These are phyloP conservation scores for Adansonia grandidieri DNA, from an alignment of 441 rosid genomes.

Conservation along the genomic window DNA sequence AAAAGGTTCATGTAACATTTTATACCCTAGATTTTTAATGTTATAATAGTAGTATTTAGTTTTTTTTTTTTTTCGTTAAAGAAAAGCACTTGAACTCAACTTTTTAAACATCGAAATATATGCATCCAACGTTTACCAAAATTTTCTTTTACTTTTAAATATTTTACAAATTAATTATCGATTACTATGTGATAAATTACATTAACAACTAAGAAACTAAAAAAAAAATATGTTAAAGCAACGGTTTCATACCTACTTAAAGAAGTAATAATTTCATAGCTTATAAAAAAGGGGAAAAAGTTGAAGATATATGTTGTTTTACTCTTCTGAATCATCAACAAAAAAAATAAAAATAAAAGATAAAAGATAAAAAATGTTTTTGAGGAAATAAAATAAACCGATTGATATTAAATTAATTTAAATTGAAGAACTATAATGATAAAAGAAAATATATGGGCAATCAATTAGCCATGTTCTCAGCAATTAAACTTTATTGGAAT, in stretches of 20 bases:
- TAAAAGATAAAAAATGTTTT: neutral
- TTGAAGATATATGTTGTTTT: neutral
- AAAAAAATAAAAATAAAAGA: neutral
- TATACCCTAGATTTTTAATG: neutral
- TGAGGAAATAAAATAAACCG: neutral
- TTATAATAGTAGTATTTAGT: neutral
- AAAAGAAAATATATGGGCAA: neutral
- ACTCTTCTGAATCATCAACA: neutral
- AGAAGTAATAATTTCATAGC: no score
- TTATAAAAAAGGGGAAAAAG: neutral
- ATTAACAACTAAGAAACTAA: neutral
- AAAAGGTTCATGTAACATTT: neutral
- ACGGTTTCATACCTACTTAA: neutral
- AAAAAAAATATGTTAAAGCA: neutral
- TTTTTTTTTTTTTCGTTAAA: neutral
- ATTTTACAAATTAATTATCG: neutral
- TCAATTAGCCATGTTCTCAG: neutral
- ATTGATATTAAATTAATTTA: neutral
- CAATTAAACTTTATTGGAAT: neutral
- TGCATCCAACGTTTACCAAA: neutral
- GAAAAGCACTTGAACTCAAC: neutral
- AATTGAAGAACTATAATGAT: slow-evolving; percentile 3
- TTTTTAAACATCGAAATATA: neutral
- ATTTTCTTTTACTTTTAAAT: neutral
- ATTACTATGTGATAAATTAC: neutral